Evolutionary conservation across 495 filamentous ascomycete species (phyloP), one percentile per base, ranked within the genome.

Genomic region (Mytilinidion resinicola): DNA sequence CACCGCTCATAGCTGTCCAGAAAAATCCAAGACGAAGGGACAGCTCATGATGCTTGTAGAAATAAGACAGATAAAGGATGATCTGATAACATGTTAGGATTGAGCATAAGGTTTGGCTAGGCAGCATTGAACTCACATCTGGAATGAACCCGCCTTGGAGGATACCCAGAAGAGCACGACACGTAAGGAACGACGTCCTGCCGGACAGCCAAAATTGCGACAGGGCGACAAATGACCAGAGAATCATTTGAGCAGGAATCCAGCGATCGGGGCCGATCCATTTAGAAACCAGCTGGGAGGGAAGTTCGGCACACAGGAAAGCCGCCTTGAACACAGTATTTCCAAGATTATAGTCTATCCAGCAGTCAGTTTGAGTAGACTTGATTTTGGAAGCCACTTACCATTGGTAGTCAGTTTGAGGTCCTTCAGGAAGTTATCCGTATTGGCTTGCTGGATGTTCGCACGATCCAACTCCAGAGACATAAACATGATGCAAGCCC

Each of bases 51-150:
- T 81, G 82, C 56, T 79, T 88, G 69, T 85, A 88, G 73, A 86
- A 92, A 72, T 90, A 91, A 0, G 84, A 86, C 3, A 91, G 77
- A 66, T 89, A 91, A 0, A 91, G 70, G 36, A 85, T 73, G 36
- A 69, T 30, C 51, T 42, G 21, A 9, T 11, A 20, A 15, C 2
- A 38, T 59, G 49, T 36, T 35, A 53, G 11, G 11, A 14, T 34
- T 50, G 33, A 37, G 9, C 21, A 17, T 41, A 44, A 11, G 19
- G 19, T 9, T 48, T 15, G 10, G 15, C 10, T 4, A n/a, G 48
- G 11, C 3, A 43, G 36, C 17, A 15, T 14, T 5, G 35, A 10
- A 43, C 42, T 14, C 19, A 57, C 64, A 34, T 76, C 75, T 1
- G 74, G 73, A 37, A 76, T 77, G 57, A 77, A 74, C 36, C 67